phyloP scores from a whole-genome alignment of 768 basidiomycete species.

The Auricularia auricula-judae region DNA sequence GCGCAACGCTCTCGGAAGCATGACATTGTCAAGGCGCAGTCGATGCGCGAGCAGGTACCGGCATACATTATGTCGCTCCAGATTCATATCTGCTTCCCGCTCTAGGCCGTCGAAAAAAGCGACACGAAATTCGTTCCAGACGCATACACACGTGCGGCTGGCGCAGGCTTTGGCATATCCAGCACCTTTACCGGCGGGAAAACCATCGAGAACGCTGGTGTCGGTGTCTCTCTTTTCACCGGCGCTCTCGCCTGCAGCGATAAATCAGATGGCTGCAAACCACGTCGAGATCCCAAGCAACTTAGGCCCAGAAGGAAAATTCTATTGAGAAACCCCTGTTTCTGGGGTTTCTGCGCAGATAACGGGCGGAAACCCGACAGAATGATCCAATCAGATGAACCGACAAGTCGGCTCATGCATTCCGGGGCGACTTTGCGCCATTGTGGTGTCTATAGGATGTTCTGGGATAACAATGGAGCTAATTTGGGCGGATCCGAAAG shows the following conservation, averaged over 20 bases:
- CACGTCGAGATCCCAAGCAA: slow-evolving; percentile 66
- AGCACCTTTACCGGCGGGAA: slow-evolving; percentile 23
- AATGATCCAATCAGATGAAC: too few relatives aligned
- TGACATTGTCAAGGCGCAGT: not conserved
- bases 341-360: too few relatives aligned
- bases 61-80: slow-evolving; percentile 69
- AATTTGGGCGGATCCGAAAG: too few relatives aligned
- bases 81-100: slow-evolving; percentile 58
- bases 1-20: not conserved
- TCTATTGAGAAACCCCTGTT: too few relatives aligned
- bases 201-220: slow-evolving; percentile 82
- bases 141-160: slow-evolving; percentile 50
- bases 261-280: slow-evolving; percentile 91
- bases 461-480: too few relatives aligned
- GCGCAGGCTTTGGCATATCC: slow-evolving; percentile 18
- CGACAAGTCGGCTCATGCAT: too few relatives aligned
- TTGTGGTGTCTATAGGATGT: too few relatives aligned
- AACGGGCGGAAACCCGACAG: too few relatives aligned
- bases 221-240: slow-evolving; percentile 88
- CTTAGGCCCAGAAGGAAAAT: slow-evolving; percentile 19
- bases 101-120: slow-evolving; percentile 68
- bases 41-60: slow-evolving; percentile 73
- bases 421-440: too few relatives aligned
- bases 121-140: slow-evolving; percentile 3
- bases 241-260: slow-evolving; percentile 83